These are phyloP conservation scores for Stephanodiscus triporus DNA, from an alignment of 108 stramenopile genomes.

Conservation along the genomic window DNA sequence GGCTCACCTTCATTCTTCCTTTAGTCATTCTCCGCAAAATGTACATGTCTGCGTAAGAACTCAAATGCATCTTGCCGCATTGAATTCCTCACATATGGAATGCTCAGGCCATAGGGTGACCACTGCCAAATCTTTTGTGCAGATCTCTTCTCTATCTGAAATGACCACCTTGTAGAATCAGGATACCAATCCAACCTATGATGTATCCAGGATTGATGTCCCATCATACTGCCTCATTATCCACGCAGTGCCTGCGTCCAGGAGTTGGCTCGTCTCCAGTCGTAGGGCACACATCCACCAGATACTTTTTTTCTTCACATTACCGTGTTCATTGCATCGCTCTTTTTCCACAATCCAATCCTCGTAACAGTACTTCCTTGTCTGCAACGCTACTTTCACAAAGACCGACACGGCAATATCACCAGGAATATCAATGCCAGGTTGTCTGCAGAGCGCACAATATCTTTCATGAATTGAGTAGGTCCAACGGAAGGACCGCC, in stretches of 20 bases:
- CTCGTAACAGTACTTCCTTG: slow-evolving; percentile 11
- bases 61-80: slow-evolving; percentile 6
- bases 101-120: not conserved
- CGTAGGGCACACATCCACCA: not conserved
- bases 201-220: not conserved
- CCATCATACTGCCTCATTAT: too few relatives aligned
- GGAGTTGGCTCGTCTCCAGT: not conserved
- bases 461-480: slow-evolving; percentile 3
- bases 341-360: slow-evolving; percentile 22
- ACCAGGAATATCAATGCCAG: slow-evolving; percentile 14
- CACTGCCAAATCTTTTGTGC: slow-evolving; percentile 7
- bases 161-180: not conserved
- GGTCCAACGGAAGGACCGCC: slow-evolving; percentile 2
- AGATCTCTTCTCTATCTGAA: too few relatives aligned
- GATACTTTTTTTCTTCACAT: slow-evolving; percentile 18
- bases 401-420: slow-evolving; percentile 8
- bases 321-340: slow-evolving; percentile 5
- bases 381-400: not conserved
- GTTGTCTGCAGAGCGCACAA: not conserved
- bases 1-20: not conserved
- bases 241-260: not conserved
- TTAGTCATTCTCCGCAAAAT: slow-evolving; percentile 12
- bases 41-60: slow-evolving; percentile 4
- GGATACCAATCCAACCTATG: slow-evolving; percentile 1
- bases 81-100: slow-evolving; percentile 8